Conservation (phyloP, 2,329 filamentous ascomycete species). For the Aspergillus sp. region DNA sequence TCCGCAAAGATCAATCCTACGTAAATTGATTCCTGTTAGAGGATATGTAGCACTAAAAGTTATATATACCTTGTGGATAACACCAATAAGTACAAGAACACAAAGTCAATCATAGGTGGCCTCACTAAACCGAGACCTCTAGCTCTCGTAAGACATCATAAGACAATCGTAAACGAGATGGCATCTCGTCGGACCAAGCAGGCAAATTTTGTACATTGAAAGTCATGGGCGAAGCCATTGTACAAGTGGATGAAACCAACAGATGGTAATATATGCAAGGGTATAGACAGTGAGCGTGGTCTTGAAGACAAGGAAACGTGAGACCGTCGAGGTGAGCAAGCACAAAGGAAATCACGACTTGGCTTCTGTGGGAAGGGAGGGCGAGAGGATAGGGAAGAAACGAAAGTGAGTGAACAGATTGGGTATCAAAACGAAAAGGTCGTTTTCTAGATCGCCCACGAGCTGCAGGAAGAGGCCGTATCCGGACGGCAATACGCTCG, state of each 20-base stretch:
- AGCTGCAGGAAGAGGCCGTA: too few species aligned
- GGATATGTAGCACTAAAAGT: conserved; percentile 1
- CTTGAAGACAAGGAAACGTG: conserved; percentile 4
- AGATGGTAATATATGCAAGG: conserved; percentile 10
- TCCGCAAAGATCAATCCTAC: too few species aligned
- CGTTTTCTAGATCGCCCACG: too few species aligned
- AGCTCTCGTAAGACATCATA: conserved; percentile 16
- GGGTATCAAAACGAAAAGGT: too few species aligned
- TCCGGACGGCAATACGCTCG: too few species aligned
- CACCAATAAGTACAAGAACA: conserved; percentile 11
- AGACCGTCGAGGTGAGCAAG: conserved; percentile 7
- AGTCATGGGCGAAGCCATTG: conserved; percentile 9
- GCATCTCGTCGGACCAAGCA: conserved; percentile 1
- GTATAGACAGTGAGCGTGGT: conserved; percentile 1
- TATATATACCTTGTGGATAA: conserved; percentile 9
- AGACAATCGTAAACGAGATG: conserved; percentile 13
- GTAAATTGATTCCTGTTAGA: background rate
- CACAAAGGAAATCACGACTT: conserved; percentile 12
- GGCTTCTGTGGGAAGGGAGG: background rate
- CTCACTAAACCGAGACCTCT: conserved; percentile 10
- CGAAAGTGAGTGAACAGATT: too few species aligned
- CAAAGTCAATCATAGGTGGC: conserved; percentile 6
- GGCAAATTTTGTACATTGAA: conserved; percentile 11
- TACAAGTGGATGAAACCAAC: conserved; percentile 9
- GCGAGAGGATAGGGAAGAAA: background rate